These are phyloP conservation scores for Cylindrodendrum hubeiense DNA, from an alignment of 2,329 filamentous ascomycete genomes.

Conservation along the genomic window DNA sequence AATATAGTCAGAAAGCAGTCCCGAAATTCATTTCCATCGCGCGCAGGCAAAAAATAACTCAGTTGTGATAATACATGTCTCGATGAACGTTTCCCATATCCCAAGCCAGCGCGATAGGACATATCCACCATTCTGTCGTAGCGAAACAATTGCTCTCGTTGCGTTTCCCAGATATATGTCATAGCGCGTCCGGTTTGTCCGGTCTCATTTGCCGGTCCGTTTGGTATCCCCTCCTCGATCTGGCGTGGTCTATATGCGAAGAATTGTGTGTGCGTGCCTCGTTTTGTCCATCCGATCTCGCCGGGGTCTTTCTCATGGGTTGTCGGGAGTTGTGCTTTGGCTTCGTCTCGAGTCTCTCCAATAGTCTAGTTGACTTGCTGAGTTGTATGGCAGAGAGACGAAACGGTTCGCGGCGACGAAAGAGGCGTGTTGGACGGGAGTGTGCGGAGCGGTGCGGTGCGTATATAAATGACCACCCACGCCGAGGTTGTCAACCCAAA, in stretches of 20 bases:
- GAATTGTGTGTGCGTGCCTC: conserved; percentile 31
- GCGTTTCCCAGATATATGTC: conserved; percentile 33
- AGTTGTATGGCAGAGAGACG: conserved; percentile 11
- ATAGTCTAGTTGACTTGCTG: neutral
- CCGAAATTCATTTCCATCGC: conserved; percentile 33
- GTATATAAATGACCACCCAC: conserved; percentile 25
- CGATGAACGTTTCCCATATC: conserved; percentile 35
- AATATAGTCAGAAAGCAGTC: conserved; percentile 24
- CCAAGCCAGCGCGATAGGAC: conserved; percentile 27
- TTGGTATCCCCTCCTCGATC: conserved; percentile 30
- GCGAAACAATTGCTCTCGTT: conserved; percentile 30
- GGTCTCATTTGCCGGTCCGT: conserved; percentile 28
- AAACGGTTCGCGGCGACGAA: neutral
- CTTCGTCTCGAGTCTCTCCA: conserved; percentile 5
- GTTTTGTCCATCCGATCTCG: conserved; percentile 25
- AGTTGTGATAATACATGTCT: conserved; percentile 43
- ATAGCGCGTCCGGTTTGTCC: conserved; percentile 32
- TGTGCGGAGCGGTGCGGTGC: conserved; percentile 21
- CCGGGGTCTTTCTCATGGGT: neutral
- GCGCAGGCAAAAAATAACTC: conserved; percentile 20
- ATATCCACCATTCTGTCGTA: conserved; percentile 36
- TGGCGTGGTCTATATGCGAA: conserved; percentile 44
- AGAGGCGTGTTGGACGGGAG: conserved; percentile 6
- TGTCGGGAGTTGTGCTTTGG: conserved; percentile 22
- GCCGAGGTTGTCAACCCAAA: conserved; percentile 34